Evolutionary conservation across 1,284 basidiomycete genomes (phyloP).

Genomic region (Melampsora americana): DNA sequence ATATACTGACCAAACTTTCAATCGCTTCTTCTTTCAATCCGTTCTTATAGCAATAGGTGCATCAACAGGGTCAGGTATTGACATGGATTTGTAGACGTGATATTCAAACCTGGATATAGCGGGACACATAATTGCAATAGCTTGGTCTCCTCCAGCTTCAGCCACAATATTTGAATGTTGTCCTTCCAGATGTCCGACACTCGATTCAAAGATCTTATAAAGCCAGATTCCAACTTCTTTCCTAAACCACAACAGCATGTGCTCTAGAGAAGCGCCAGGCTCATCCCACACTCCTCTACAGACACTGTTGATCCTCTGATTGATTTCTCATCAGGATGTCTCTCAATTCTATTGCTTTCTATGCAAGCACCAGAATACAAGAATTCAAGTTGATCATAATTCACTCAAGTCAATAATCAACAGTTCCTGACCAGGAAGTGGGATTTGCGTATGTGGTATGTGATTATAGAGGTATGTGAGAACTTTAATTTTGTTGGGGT

Average conservation of each 20-base stretch:
- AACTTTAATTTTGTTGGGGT: too few relatives aligned
- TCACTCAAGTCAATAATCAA: too few relatives aligned
- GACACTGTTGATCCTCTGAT: conserved; percentile 65
- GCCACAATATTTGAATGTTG: conserved; percentile 7
- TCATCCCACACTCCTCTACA: conserved; percentile 70
- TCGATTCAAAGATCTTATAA: conserved; percentile 39
- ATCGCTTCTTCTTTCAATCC: conserved; percentile 72
- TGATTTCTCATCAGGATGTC: too few relatives aligned
- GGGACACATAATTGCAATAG: conserved; percentile 68
- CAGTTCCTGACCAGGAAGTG: too few relatives aligned
- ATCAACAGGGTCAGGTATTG: conserved; percentile 85
- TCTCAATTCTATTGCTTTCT: too few relatives aligned
- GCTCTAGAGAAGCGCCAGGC: conserved; percentile 58
- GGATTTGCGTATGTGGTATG: too few relatives aligned
- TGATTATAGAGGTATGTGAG: too few relatives aligned
- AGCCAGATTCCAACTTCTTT: conserved; percentile 63
- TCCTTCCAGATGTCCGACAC: conserved; percentile 57
- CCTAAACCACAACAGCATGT: conserved; percentile 70
- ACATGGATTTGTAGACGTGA: conserved; percentile 80
- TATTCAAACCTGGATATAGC: conserved; percentile 84
- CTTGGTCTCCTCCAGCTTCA: conserved; percentile 57
- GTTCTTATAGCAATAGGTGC: conserved; percentile 69
- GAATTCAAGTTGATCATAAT: too few relatives aligned
- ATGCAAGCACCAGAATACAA: too few relatives aligned
- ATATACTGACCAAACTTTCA: conserved; percentile 90